Evolutionary conservation across 2,329 filamentous ascomycete genomes (phyloP), one percentile per base, ranked within the genome.

Genomic region (Aspergillus brunneoviolaceus): DNA sequence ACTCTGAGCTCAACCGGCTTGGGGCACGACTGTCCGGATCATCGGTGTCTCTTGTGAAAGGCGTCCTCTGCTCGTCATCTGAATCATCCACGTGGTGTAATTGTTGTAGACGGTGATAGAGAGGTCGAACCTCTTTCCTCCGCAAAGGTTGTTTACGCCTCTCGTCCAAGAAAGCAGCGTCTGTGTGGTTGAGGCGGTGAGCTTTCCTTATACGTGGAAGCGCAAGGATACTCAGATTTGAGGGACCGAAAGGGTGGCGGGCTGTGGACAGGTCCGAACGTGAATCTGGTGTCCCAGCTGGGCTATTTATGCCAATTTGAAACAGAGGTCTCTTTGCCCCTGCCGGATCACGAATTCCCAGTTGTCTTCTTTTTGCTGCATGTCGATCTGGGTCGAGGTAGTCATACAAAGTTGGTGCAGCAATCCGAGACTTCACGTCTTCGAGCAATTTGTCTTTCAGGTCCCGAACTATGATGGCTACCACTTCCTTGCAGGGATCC

Each of bases 401-500:
- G 48, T 92, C 86, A 66, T 91, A 89, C 42, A 99, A 82, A 49
- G 87, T 84, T 2, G 92, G 92, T 6, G 89, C 90, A 9, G 91
- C 93, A 51, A 98, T 87, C 68, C 94, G 90, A 49, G 89, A 90
- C 68, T 93, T 92, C 70, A 98, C 90, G 73, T 97, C 92, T 65
- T 90, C 87, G 63, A 98, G 87, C 39, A 99, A 80, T 74, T 96
- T 95, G 72, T 96, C 90, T 60, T 86, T 88, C 72, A 99, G 81
- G 74, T 98, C 93, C 56, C 87, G 85, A 55, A 89, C 85, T 56
- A 97, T 84, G 49, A 90, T 84, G 62, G 93, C 87, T 45, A 92
- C 82, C 35, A 95, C 94, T 71, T 96, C 94, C 52, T 82, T 79
- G 4, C 94, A 91, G n/a, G 95, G 94, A 74, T 99, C 94, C 65